Base-by-base conservation (phyloP, 2,329 filamentous ascomycete genomes). In the Aspergillus latus region DNA sequence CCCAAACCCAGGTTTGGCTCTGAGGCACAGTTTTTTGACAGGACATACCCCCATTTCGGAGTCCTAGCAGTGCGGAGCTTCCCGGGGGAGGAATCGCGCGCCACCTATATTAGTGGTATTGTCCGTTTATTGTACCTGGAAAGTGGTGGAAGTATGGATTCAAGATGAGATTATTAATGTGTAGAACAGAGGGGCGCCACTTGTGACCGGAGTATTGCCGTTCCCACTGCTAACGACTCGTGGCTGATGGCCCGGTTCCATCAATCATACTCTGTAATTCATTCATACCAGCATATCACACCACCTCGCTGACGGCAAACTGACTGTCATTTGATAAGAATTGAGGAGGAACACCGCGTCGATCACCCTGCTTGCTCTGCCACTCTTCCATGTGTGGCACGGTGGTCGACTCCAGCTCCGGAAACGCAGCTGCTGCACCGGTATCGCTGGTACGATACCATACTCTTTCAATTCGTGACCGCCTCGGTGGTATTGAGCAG, bases 1-100 rank as follows among this genome's bases (percentile, higher is more conserved):
- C 61, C 62, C 60, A 64, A 60, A 64, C 60, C 66, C 65, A 66
- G 59, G 62, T 36, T 46, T 58, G 53, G 46, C 30, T 54, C 66
- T 59, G 68, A 57, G 60, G 60, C 64, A 49, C 45, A 49, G 16
- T 15, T 13, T 37, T 42, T 28, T 54, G 45, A 57, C 49, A 54
- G 54, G 47, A 53, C 36, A 58, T 49, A 21, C 43, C 48, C 43
- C 13, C 43, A 43, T 46, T 43, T 36, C 34, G 42, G 48, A 34
- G 51, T 16, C 29, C n/a, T 39, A 13, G 43, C 21, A 45, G 32
- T 42, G 46, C 56, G 55, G 56, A 60, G 56, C 52, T 58, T 55
- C 32, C 48, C 47, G 46, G 52, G 56, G 52, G 26, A 36, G 49
- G 47, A 45, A 45, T 52, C 34, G 39, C 49, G 58, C 52, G 56